Evolutionary conservation across 352 stramenopile species (phyloP).

Genomic region (Phytophthora capsici): DNA sequence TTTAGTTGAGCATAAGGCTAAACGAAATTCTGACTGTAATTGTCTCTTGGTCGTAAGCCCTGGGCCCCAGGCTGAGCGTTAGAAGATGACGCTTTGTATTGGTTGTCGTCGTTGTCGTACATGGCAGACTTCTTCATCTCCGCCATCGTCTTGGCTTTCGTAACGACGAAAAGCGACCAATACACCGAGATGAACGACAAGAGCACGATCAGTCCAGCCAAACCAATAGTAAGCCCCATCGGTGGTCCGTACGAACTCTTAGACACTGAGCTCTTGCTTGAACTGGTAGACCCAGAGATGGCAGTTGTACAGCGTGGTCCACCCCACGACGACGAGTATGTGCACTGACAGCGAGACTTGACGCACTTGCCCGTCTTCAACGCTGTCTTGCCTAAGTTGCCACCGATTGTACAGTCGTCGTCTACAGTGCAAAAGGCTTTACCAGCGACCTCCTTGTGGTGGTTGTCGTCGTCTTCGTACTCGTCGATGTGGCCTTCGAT

Average conservation of each 20-base stretch:
- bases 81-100: slow-evolving; percentile 11
- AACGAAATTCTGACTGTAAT: slow-evolving; percentile 39
- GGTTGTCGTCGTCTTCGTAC: slow-evolving; percentile 63
- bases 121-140: slow-evolving; percentile 21
- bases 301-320: slow-evolving; percentile 62
- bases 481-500: slow-evolving; percentile 67
- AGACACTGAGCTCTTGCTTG: slow-evolving; percentile 14
- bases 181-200: slow-evolving; percentile 42
- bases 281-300: slow-evolving; percentile 28
- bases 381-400: slow-evolving; percentile 31
- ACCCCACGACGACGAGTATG: slow-evolving; percentile 49
- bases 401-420: slow-evolving; percentile 64
- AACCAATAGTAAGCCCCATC: slow-evolving; percentile 36
- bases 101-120: slow-evolving; percentile 1
- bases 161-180: slow-evolving; percentile 20
- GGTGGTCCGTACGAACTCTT: slow-evolving; percentile 45
- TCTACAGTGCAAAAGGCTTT: slow-evolving; percentile 47
- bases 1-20: slow-evolving; percentile 10
- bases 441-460: slow-evolving; percentile 43
- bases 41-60: slow-evolving; percentile 23
- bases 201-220: slow-evolving; percentile 38
- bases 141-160: slow-evolving; percentile 17
- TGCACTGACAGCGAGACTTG: slow-evolving; percentile 56
- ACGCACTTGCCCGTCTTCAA: slow-evolving; percentile 59
- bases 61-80: neutral